Base-by-base conservation (phyloP, 2,329 filamentous ascomycete species). In the Fusarium praegraminearum region DNA sequence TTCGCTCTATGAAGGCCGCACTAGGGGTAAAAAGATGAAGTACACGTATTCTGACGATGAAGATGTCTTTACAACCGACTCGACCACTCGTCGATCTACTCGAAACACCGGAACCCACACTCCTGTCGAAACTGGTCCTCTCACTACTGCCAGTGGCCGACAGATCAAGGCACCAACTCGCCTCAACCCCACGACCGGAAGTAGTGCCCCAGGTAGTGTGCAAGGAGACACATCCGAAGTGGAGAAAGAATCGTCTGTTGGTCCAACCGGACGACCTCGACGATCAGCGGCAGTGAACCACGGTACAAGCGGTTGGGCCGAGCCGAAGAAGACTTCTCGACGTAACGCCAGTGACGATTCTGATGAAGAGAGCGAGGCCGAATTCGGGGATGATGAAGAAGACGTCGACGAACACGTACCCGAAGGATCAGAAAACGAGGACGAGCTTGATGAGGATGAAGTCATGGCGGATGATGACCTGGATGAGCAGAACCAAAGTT, bases 21-120 rank as follows among this genome's bases (percentile, higher is more conserved):
- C 97, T 7, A 90, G 96, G 62, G 96, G 96, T 59, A 98, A 99
- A 84, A 92, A 95, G 65, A 92, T 97, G 82, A 97, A 94, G 80
- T 99, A 99, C 77, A 99, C 93, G 0, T 99, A 93, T 77, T 97
- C 94, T 1, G 94, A 98, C 54, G 93, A 97, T 26, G 93, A 97
- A 71, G 91, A 91, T 36, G 89, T 90, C 18, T 88, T 89, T 55
- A 88, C 87, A 53, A 88, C 87, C n/a, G 88, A 90, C 76, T 90
- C 90, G 36, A 86, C 87, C 8, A 79, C 81, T 78, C 60, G 94
- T 83, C 87, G 90, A 9, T 93, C 93, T 15, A 86, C 89, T 20
- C 89, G 95, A 28, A 92, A 93, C 70, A 93, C 92, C 3, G 87
- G 90, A 40, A 86, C 89, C 12, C 89, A 89, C 67, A 93, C 93